Evolutionary conservation across 1,284 basidiomycete genomes (phyloP), one percentile per base, ranked within the genome.

Genomic region (Cryptococcus hybrid): DNA sequence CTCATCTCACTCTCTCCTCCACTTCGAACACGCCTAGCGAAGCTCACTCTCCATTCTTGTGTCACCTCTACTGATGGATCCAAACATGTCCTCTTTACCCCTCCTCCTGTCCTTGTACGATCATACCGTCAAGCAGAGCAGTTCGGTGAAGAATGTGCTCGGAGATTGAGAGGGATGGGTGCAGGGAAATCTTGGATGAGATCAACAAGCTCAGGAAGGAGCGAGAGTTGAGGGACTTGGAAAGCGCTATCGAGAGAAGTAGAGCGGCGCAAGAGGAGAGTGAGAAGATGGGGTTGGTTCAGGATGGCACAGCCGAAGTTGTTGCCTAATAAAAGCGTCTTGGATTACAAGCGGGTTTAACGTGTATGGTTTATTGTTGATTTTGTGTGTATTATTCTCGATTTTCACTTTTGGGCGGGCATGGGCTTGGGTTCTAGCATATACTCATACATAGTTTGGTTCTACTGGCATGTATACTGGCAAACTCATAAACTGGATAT

Each of bases 41-140:
- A 69, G n/a, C 77, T 94, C 63, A 83, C 79, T 43, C 77, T 94
- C 44, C 85, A 84, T 3, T 89, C 88, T 0, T 88, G 88, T 55
- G 88, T 95, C 13, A 95, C 92, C 0, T 84, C 86, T 13, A 78
- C 93, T 12, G 83, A 86, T 63, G 92, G 92, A 0, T 74, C 69
- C 38, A 74, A 75, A 43, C 89, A 92, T 66, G 86, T 94, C 49
- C 81, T 90, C 65, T 82, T 87, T 66, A 83, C 83, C 5, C 65
- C 89, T 47, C 80, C 78, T 57, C 82, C 82, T 49, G 77, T 74
- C n/a, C 82, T 93, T 5, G 74, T 75, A 5, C 82, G 77, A 44
- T 68, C 77, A 0, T 82, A 82, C 54, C 64, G 65, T 60, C 86
- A 89, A 39, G 88, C 88, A 1, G 87, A 89, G 70, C 79, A 73